Base-by-base conservation (phyloP, 768 basidiomycete species). In the Phylloporus arenicola region DNA sequence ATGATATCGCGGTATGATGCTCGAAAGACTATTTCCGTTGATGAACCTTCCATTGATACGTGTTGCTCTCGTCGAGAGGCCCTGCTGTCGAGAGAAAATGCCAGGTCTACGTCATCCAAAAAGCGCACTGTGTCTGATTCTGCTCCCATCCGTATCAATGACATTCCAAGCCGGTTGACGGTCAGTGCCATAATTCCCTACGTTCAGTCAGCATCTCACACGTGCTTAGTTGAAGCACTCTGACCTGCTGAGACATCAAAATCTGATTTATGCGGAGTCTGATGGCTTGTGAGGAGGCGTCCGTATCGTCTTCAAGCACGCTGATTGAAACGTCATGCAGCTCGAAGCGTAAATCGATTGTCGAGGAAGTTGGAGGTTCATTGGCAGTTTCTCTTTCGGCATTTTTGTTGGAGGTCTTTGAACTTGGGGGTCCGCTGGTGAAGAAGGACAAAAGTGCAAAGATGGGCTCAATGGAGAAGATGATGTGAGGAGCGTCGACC, bases 1-100 rank as follows among this genome's bases (percentile, higher is more conserved):
- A 81, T 82, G 65, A 98, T 90, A 64, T 99, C 96, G 17, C 91
- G 82, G 61, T 93, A 92, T 0, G 95, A 97, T n/a, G 92, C 92
- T 22, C 96, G 81, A 66, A 99, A 86, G 47, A 97, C 79, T 57
- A 99, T 78, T 2, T 93, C 87, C 53, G 89, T 86, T 22, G 82
- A 71, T 16, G 77, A 73, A n/a, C 93, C 64, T 62, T 96, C 93
- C 51, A 97, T 85, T 60, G 76, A 91, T 10, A 86, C 86, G 72
- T 84, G 84, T 56, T 86, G 82, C 45, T 87, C 83, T 12, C 69
- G 75, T n/a, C 80, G 76, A 29, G 87, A 77, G 31, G 72, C 69
- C n/a, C 89, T 83, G 54, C 77, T 90, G 67, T 98, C 94, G 50
- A 96, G 70, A 9, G 93, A 86, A 39, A 95, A 75, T 0, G 92